These are phyloP conservation scores for Geranium brycei DNA, from an alignment of 345 rosid genomes.

Conservation along the genomic window DNA sequence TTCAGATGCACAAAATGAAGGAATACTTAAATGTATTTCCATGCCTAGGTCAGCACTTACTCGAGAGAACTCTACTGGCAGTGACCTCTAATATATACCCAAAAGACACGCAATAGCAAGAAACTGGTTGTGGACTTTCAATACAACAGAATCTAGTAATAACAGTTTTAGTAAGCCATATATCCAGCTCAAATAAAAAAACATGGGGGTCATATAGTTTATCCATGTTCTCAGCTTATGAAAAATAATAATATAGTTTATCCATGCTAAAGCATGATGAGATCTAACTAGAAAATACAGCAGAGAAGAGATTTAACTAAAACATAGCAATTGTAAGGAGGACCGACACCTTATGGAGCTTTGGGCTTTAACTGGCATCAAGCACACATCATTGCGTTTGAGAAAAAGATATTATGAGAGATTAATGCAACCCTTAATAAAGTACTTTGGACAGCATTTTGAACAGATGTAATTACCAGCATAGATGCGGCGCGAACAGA, in stretches of 20 bases:
- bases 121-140: too few relatives aligned
- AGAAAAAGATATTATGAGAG: not conserved
- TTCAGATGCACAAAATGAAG: too few relatives aligned
- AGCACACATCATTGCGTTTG: not conserved
- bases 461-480: slow-evolving; percentile 48
- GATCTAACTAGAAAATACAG: not conserved
- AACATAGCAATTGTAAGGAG: not conserved
- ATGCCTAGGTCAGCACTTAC: too few relatives aligned
- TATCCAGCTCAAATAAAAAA: not conserved
- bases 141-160: not conserved
- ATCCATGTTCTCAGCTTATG: too few relatives aligned
- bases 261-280: not conserved
- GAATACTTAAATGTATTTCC: too few relatives aligned
- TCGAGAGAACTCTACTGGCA: too few relatives aligned
- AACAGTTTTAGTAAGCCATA: not conserved
- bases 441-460: not conserved
- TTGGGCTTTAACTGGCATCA: not conserved
- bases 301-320: not conserved
- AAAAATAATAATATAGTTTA: too few relatives aligned
- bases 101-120: too few relatives aligned
- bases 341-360: too few relatives aligned
- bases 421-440: not conserved
- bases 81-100: too few relatives aligned
- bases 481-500: slow-evolving; percentile 87
- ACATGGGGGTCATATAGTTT: not conserved